A percentile compares a stretch with the other conserved stretches of the same genome.
phyloP scores from a whole-genome alignment of 2,329 filamentous ascomycete species.

The Fusarium beomiforme region DNA sequence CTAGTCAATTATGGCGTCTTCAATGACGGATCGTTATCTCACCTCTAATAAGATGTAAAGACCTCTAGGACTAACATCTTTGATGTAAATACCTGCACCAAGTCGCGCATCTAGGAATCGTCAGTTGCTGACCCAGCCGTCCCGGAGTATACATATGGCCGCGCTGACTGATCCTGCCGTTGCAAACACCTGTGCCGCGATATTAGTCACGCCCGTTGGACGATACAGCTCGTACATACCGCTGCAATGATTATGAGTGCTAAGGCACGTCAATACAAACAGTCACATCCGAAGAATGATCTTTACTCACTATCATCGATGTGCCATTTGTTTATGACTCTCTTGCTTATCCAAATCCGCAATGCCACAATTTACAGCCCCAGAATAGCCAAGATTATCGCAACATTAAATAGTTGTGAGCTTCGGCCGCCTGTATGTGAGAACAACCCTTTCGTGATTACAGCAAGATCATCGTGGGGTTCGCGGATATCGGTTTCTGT shows the following conservation, averaged over 20 bases:
- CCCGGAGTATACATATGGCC: neutral
- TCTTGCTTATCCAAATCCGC: neutral
- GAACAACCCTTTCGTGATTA: neutral
- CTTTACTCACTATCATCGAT: neutral
- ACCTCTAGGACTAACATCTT: neutral
- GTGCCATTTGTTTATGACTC: neutral
- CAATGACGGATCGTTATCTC: neutral
- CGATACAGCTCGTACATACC: neutral
- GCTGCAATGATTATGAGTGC: neutral
- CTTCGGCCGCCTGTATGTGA: neutral
- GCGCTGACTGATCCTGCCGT: neutral
- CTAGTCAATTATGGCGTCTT: no score
- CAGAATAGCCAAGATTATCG: neutral
- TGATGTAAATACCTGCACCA: neutral
- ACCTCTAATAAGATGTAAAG: neutral
- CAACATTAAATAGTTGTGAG: neutral
- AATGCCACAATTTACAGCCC: neutral
- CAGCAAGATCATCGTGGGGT: neutral
- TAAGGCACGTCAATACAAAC: neutral
- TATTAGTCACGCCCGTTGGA: rapidly evolving
- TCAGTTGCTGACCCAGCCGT: neutral
- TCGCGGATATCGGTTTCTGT: neutral
- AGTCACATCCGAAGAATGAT: neutral
- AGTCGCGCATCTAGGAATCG: neutral
- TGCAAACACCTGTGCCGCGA: neutral